A percentile compares a stretch with the other conserved stretches of the same genome.
These are phyloP conservation scores for Leishmania mexicana DNA, from an alignment of 208 protist genomes.

Conservation along the genomic window DNA sequence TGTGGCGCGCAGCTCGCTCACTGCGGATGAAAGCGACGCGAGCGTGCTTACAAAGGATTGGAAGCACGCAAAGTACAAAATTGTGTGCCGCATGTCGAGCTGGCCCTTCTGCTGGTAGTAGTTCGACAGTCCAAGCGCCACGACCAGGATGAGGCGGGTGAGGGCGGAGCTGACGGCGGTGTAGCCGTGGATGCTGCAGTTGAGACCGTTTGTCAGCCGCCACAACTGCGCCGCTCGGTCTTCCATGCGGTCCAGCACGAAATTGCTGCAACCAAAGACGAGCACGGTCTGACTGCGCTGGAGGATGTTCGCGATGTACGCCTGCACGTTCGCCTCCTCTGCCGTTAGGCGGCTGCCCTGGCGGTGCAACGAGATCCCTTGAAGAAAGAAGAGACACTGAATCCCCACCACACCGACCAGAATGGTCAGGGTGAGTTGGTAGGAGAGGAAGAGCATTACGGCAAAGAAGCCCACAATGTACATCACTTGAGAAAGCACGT, in stretches of 20 bases:
- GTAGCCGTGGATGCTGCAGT: conserved; percentile 68
- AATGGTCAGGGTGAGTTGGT: conserved; percentile 54
- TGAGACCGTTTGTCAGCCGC: conserved; percentile 34
- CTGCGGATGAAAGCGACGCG: conserved; percentile 38
- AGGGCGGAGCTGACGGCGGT: conserved; percentile 53
- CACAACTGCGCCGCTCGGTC: conserved; percentile 31
- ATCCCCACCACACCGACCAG: conserved; percentile 41
- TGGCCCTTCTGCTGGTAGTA: conserved; percentile 51
- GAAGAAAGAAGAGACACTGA: conserved; percentile 52
- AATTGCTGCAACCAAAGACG: conserved; percentile 56
- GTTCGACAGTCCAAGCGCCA: conserved; percentile 65
- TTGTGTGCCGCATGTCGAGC: conserved; percentile 62
- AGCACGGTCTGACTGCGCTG: conserved; percentile 68
- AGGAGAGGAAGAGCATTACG: conserved; percentile 63
- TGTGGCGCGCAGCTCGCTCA: conserved; percentile 35
- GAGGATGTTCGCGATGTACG: conserved; percentile 60
- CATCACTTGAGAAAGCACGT: conserved; percentile 47
- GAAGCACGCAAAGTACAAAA: conserved; percentile 75
- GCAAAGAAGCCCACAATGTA: conserved; percentile 32
- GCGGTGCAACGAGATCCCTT: conserved; percentile 33
- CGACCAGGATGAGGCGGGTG: conserved; percentile 67
- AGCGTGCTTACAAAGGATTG: conserved; percentile 59
- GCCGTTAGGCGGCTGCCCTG: conserved; percentile 35
- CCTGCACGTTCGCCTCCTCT: conserved; percentile 53
- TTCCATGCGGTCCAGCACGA: conserved; percentile 47